Base-by-base conservation (phyloP, 805 yeast species). In the Suhomyces emberorum region DNA sequence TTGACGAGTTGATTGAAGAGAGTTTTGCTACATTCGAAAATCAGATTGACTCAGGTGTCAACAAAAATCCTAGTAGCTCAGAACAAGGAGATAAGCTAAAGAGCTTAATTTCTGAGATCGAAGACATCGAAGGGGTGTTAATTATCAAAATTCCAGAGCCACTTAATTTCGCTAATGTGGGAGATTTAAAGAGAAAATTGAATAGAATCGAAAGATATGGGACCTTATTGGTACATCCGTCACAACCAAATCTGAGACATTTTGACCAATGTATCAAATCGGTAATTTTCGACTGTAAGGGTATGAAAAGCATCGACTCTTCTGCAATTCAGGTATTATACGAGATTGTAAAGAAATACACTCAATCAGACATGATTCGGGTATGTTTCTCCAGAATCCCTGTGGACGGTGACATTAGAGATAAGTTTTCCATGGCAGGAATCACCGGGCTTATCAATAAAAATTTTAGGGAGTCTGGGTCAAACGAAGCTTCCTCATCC, bases 71-170 rank as follows among this genome's bases (percentile, higher is more conserved):
- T 27, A 3, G 25, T 20, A 15, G 33, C 23, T 15, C 9, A 31
- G 6, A 4, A 17, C 9, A 23, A 5, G 12, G 8, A 8, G 43
- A 30, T 17, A 30, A 30, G 20, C 17, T 36, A 7, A 25, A 15
- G 10, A 27, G 29, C 35, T 19, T 54, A 23, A 51, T 63, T 14
- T 57, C 59, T 14, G 58, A 61, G 51, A 51, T 61, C 52, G 53
- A 72, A 48, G 74, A 67, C 26, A 65, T 83, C 32, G 85, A 81
- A 46, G 88, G 88, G 0, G 83, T 88, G 37, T 64, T 89, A 23
- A 77, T 88, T 19, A 83, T 88, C 24, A 83, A 81, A 44, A 76
- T 88, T 28, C 88, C 96, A 0, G 96, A 88, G 52, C 95, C 96
- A 1, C 65, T 88, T 41, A 86, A 89, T 4, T 88, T 88, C 59